Evolutionary conservation across 805 yeast genomes (phyloP).

Genomic region (Ogataea methanolica): DNA sequence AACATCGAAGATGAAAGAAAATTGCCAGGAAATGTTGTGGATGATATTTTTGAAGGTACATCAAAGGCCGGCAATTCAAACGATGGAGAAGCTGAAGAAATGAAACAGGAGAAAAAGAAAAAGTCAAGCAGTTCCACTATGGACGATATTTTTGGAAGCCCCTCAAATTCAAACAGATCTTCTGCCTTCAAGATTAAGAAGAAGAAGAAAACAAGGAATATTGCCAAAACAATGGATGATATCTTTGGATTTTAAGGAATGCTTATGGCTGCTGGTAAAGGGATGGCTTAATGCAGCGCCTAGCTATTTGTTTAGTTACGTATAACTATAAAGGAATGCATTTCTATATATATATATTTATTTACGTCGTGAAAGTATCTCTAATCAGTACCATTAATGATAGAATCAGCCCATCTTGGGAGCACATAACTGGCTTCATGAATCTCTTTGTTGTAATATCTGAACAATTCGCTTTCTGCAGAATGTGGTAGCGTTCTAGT

Average conservation of each 20-base stretch:
- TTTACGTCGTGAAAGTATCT: neutral
- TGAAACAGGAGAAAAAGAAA: constrained; percentile 11
- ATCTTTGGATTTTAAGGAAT: constrained; percentile 51
- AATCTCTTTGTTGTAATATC: constrained; percentile 61
- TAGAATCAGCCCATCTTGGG: constrained; percentile 67
- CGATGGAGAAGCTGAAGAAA: neutral
- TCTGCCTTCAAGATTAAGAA: constrained; percentile 10
- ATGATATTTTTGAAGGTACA: constrained; percentile 8
- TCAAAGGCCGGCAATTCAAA: neutral
- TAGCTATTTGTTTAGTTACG: neutral
- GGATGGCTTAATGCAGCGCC: too few species aligned
- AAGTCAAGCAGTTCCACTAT: constrained; percentile 2
- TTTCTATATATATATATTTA: too few species aligned
- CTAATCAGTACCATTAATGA: constrained; percentile 15
- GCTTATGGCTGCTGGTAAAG: neutral
- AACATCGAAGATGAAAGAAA: neutral
- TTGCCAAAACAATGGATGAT: constrained; percentile 62
- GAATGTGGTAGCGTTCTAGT: constrained; percentile 39
- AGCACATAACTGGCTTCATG: constrained; percentile 72
- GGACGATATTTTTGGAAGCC: constrained; percentile 2
- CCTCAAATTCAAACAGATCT: too few species aligned
- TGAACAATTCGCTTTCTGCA: constrained; percentile 46
- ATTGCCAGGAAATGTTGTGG: neutral
- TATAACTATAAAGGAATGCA: neutral
- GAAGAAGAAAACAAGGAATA: constrained; percentile 41